phyloP scores from a whole-genome alignment of 2,329 filamentous ascomycete species.

The Aspergillus sclerotialis region DNA sequence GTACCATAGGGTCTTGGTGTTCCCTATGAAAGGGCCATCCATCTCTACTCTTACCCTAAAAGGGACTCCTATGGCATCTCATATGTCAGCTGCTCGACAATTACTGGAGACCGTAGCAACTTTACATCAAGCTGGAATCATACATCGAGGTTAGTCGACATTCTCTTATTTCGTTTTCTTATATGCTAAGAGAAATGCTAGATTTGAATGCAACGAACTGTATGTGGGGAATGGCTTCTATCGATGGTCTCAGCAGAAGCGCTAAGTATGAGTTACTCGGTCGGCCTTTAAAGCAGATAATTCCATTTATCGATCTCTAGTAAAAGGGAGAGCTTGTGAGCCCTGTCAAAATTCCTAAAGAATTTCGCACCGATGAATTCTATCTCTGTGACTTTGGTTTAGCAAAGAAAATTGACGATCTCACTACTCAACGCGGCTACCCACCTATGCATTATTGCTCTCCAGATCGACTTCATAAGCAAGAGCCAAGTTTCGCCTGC shows the following conservation, averaged over 20 bases:
- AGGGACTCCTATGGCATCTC: constrained; percentile 12
- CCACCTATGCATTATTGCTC: constrained; percentile 17
- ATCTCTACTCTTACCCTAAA: constrained; percentile 5
- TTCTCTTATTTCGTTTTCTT: not conserved
- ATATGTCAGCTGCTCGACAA: constrained; percentile 22
- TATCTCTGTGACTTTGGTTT: constrained; percentile 24
- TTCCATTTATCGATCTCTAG: constrained; percentile 17
- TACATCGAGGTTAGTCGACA: constrained; percentile 18
- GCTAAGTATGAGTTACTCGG: constrained; percentile 21
- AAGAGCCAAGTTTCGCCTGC: constrained; percentile 18
- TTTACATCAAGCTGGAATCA: constrained; percentile 20
- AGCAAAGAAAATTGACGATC: constrained; percentile 15
- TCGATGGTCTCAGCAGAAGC: constrained; percentile 14
- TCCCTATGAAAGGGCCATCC: constrained; percentile 14
- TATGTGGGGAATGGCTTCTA: constrained; percentile 20
- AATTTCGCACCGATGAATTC: constrained; percentile 17
- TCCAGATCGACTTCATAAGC: constrained; percentile 18
- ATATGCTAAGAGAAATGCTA: constrained; percentile 11
- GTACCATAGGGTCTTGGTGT: constrained; percentile 16
- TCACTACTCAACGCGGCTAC: constrained; percentile 5
- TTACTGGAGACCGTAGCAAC: constrained; percentile 17
- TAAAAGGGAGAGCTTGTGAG: constrained; percentile 19
- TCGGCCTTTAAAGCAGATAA: constrained; percentile 16
- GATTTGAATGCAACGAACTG: constrained; percentile 21
- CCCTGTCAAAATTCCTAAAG: constrained; percentile 12